These are phyloP conservation scores for Saksenaea oblongispora DNA, from an alignment of 371 early-diverging fungal species.

Conservation along the genomic window DNA sequence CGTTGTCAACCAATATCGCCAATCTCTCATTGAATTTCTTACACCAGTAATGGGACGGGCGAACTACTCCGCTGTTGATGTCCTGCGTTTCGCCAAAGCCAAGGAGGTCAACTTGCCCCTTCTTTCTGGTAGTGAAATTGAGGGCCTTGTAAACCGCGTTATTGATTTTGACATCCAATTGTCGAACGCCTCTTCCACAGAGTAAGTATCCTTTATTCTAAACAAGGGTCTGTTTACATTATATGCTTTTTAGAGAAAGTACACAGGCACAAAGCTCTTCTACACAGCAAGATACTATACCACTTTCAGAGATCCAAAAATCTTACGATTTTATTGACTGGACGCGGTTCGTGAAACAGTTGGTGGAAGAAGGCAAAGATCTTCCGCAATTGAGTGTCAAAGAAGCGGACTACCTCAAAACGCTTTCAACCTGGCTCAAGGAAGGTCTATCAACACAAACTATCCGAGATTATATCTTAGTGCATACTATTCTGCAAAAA, in stretches of 20 bases:
- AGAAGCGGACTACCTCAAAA: slow-evolving; percentile 10
- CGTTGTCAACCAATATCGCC: slow-evolving; percentile 32
- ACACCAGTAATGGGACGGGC: slow-evolving; percentile 13
- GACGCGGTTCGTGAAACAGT: slow-evolving; percentile 3
- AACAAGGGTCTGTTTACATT: not conserved
- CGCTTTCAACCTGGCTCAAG: slow-evolving; percentile 6
- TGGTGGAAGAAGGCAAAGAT: not conserved
- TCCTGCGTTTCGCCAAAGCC: slow-evolving; percentile 1
- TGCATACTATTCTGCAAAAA: slow-evolving; percentile 3
- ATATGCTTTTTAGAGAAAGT: slow-evolving; percentile 30
- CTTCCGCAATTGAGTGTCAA: slow-evolving; percentile 12
- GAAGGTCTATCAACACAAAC: not conserved
- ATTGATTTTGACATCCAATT: slow-evolving; percentile 53
- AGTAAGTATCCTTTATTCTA: slow-evolving; percentile 4
- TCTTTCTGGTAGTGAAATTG: slow-evolving; percentile 18
- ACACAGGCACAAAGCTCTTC: too few relatives aligned
- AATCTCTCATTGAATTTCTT: slow-evolving; percentile 27
- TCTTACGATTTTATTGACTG: slow-evolving; percentile 29
- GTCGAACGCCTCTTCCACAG: slow-evolving; percentile 32
- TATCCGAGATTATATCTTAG: slow-evolving; percentile 14
- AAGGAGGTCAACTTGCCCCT: slow-evolving; percentile 1
- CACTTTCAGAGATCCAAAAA: slow-evolving; percentile 34
- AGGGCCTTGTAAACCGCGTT: slow-evolving; percentile 30
- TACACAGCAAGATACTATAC: slow-evolving; percentile 47
- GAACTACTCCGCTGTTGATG: not conserved